These are phyloP conservation scores for Aspergillus aculeatus DNA, from an alignment of 2,329 filamentous ascomycete species.

Conservation along the genomic window DNA sequence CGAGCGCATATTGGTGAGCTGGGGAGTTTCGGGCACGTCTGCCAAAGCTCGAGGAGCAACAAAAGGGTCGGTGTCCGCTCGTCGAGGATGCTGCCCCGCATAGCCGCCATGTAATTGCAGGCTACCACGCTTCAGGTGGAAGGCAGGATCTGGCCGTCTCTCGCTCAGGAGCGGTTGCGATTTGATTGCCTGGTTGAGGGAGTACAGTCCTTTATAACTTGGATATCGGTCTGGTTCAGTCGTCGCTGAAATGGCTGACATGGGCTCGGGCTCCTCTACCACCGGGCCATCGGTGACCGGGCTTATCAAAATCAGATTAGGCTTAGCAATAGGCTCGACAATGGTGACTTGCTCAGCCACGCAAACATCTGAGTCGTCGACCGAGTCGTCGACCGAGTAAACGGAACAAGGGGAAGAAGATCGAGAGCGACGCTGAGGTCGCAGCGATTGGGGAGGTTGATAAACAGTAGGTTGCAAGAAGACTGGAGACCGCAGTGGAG, in stretches of 20 bases:
- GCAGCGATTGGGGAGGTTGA: conserved; percentile 25
- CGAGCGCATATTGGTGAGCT: conserved; percentile 18
- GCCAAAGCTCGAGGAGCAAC: conserved; percentile 26
- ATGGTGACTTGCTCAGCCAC: conserved; percentile 35
- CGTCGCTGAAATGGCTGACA: conserved; percentile 3
- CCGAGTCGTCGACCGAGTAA: conserved; percentile 27
- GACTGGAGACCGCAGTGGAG: conserved; percentile 27
- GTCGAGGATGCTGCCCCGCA: background rate
- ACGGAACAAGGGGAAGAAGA: conserved; percentile 23
- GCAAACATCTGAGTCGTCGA: conserved; percentile 34
- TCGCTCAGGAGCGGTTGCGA: conserved; percentile 19
- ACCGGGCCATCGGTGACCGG: conserved; percentile 18
- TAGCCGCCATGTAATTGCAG: conserved; percentile 11
- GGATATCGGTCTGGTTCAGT: conserved; percentile 7
- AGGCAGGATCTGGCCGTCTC: background rate
- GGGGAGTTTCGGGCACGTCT: conserved; percentile 22
- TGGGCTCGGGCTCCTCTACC: conserved; percentile 10
- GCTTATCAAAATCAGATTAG: conserved; percentile 35
- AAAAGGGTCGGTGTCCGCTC: conserved; percentile 2
- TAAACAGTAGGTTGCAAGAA: conserved; percentile 33
- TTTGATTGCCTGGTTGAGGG: conserved; percentile 14
- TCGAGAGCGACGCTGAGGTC: conserved; percentile 16
- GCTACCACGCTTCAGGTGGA: conserved; percentile 10
- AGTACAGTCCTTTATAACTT: conserved; percentile 11
- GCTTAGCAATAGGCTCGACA: conserved; percentile 31